Conservation (phyloP, 148 eudicot species). For the Chenopodium formosanum region DNA sequence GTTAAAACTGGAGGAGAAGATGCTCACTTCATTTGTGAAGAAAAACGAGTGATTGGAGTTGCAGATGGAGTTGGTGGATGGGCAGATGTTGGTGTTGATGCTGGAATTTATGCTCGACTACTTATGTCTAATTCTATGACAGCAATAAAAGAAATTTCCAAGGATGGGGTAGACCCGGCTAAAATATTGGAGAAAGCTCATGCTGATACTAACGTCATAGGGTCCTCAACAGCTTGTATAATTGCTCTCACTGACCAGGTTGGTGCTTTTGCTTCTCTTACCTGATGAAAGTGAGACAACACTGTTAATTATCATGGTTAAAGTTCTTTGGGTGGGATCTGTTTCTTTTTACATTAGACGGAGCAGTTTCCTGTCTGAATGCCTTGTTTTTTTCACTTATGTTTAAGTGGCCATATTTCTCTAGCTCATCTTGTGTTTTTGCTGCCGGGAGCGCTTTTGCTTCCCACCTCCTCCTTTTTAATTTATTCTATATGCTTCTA, state of each 20-base stretch:
- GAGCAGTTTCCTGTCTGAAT: neutral
- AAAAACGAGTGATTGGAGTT: conserved; percentile 69
- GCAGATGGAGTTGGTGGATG: conserved; percentile 99
- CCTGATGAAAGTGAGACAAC: neutral
- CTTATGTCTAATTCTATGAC: conserved; percentile 82
- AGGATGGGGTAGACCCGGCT: conserved; percentile 63
- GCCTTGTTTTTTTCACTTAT: neutral
- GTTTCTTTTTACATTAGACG: neutral
- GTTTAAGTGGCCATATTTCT: neutral
- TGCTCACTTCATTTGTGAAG: conserved; percentile 85
- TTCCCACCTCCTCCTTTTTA: no score
- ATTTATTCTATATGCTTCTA: neutral
- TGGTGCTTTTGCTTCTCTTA: conserved; percentile 18
- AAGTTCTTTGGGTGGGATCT: neutral
- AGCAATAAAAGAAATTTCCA: conserved; percentile 56
- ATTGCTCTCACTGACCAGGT: conserved; percentile 72
- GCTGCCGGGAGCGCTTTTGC: neutral
- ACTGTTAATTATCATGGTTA: neutral
- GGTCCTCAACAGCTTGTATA: conserved; percentile 95
- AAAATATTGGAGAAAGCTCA: conserved; percentile 78
- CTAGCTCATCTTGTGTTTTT: neutral
- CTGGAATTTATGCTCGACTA: conserved; percentile 82
- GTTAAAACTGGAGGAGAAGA: conserved; percentile 89
- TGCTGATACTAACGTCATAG: conserved; percentile 54
- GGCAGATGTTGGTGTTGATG: conserved; percentile 88